Base-by-base conservation (phyloP, 352 stramenopile species). In the Albugo candida region DNA sequence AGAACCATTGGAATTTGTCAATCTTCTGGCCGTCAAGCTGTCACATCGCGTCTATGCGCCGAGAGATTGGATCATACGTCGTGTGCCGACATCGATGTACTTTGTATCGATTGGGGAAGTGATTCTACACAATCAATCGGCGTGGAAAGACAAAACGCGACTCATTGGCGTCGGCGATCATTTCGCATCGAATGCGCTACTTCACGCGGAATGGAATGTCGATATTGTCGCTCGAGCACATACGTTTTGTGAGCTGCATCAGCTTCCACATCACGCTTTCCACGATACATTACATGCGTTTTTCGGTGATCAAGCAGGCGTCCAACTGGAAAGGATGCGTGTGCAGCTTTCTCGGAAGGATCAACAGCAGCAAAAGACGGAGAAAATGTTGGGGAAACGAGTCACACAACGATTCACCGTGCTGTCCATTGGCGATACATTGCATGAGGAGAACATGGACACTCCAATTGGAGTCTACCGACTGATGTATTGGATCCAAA, bases 341-440 rank as follows among this genome's bases (percentile, higher is more conserved):
- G 70, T 64, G 11, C 73, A 75, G 50, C 60, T 73, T 6, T 64
- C 48, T 14, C 55, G 66, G 2, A 61, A 56, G 0, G 71, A 87
- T 27, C 67, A 83, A 31, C 74, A 87, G 36, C 59, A 81, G 42
- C 71, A 83, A 42, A 87, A 87, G 54, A 83, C 81, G 64, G 82
- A 87, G 49, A 60, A 62, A 13, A 64, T 87, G 52, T 60, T 87
- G 5, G 71, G 71, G 0, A 42, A 31, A 31, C 3, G 3, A 8
- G 8, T 31, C 24, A 31, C 24, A 10, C 24, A 31, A 8, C 69
- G 65, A 36, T 62, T 60, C 0, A 49, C 55, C 0, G 55, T 62
- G 2, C 44, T 46, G 34, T 63, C 51, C 5, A 46, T 31, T n/a
- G 13, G 36, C 4, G 20, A 14, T 0, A 45, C 12, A 6, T 38